These are phyloP conservation scores for Paulownia fortunei DNA, from an alignment of 257 asterid species.

Conservation along the genomic window DNA sequence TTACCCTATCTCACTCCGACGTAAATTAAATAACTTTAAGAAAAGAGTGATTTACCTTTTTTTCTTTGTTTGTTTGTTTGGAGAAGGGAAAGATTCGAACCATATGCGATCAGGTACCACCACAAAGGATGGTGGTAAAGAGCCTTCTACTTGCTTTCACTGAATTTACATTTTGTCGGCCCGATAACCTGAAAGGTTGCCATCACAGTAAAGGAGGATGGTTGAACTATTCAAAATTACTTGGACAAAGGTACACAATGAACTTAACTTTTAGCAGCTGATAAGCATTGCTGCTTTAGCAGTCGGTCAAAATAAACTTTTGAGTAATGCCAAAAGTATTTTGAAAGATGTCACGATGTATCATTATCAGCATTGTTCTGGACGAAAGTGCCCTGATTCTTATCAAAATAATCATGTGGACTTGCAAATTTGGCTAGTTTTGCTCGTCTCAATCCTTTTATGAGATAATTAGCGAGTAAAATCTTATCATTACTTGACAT, in stretches of 20 bases:
- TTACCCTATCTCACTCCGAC: neutral
- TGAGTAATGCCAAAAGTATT: constrained; percentile 25
- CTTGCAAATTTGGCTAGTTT: neutral
- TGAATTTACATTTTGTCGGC: neutral
- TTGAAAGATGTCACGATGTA: neutral
- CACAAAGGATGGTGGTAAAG: too few species aligned
- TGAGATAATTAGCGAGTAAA: neutral
- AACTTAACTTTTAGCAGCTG: constrained; percentile 28
- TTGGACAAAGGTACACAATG: constrained; percentile 39
- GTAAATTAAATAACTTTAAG: neutral
- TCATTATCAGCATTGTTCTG: constrained; percentile 34
- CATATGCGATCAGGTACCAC: too few species aligned
- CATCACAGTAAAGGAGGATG: constrained; percentile 44
- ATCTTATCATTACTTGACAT: neutral
- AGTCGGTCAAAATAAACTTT: constrained; percentile 35
- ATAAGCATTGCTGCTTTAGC: constrained; percentile 16
- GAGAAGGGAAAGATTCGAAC: too few species aligned
- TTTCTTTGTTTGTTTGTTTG: too few species aligned
- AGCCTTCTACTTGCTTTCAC: neutral
- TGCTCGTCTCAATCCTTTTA: constrained; percentile 2
- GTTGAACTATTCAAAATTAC: constrained; percentile 57
- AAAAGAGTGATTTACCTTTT: too few species aligned
- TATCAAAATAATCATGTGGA: constrained; percentile 29
- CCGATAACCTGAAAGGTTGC: constrained; percentile 42
- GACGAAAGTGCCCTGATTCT: constrained; percentile 38